These are phyloP conservation scores for Lodderomyces metapsilosis DNA, from an alignment of 1,139 yeast species.

Conservation along the genomic window DNA sequence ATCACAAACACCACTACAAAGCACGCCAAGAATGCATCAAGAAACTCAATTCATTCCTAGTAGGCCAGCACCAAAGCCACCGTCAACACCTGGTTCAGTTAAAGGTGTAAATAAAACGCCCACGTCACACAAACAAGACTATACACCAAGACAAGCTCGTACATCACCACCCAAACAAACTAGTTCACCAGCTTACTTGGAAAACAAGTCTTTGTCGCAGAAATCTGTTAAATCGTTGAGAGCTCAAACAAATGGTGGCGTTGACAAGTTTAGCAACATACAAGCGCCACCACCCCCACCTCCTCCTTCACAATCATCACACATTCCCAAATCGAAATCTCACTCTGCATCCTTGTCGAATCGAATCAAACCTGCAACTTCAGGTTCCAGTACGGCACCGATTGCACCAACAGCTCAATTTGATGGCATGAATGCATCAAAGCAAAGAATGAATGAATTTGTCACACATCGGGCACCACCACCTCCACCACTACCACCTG, in stretches of 20 bases:
- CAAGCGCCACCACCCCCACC: conserved; percentile 22
- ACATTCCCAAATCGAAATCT: conserved; percentile 46
- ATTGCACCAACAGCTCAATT: conserved; percentile 32
- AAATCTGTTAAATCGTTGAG: conserved; percentile 39
- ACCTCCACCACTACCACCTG: conserved; percentile 25
- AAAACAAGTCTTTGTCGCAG: conserved; percentile 32
- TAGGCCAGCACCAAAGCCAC: conserved; percentile 67
- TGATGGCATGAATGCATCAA: conserved; percentile 15
- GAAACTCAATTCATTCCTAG: conserved; percentile 59
- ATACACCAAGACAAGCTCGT: not conserved
- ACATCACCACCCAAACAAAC: conserved; percentile 14
- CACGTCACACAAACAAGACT: not conserved
- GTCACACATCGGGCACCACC: conserved; percentile 36
- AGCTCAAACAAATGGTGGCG: conserved; percentile 17
- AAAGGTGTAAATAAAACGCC: not conserved
- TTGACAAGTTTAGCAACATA: conserved; percentile 17
- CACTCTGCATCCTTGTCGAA: conserved; percentile 39
- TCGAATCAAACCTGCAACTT: conserved; percentile 12
- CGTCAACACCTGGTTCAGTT: conserved; percentile 18
- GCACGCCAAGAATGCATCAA: conserved; percentile 22
- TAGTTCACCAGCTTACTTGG: conserved; percentile 17
- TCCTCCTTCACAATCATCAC: conserved; percentile 18
- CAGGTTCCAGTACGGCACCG: conserved; percentile 44
- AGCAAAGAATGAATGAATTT: conserved; percentile 26
- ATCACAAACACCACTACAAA: conserved; percentile 15